phyloP scores from a whole-genome alignment of 495 filamentous ascomycete genomes.

The Mycothermus thermophilus region DNA sequence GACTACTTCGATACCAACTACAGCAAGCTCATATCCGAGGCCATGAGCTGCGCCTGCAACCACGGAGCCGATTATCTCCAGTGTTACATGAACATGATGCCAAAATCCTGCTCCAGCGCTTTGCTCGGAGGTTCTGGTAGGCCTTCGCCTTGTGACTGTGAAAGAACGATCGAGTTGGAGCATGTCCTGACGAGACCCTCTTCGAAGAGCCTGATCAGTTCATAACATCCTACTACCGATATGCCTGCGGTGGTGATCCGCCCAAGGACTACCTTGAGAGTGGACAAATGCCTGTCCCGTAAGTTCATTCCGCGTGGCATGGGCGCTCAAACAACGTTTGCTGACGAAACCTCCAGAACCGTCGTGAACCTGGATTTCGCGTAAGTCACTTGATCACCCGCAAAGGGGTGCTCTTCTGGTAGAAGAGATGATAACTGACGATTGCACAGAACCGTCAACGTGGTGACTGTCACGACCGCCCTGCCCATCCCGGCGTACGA shows the following conservation, averaged over 20 bases:
- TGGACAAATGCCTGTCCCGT: conserved; percentile 8
- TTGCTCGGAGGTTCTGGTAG: no score
- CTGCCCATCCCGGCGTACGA: conserved; percentile 1
- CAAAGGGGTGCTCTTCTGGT: no score
- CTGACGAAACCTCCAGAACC: conserved; percentile 1
- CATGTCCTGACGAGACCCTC: no score
- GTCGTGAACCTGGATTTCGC: conserved; percentile 12
- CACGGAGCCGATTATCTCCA: no score
- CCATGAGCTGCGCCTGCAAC: conserved; percentile 8
- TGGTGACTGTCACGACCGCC: conserved; percentile 5
- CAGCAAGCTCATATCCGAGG: conserved; percentile 3
- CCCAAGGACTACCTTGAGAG: conserved; percentile 5
- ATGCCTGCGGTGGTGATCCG: conserved; percentile 7
- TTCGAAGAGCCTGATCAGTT: conserved; percentile 9
- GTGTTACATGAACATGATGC: no score
- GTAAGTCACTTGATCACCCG: conserved; percentile 4
- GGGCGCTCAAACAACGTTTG: background rate
- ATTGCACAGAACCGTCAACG: conserved; percentile 10
- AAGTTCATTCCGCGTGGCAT: no score
- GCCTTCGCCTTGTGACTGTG: no score
- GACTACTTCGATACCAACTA: conserved; percentile 11
- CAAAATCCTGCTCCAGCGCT: no score
- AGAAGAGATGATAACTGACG: no score
- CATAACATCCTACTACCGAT: conserved; percentile 1
- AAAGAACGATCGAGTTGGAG: no score